These are phyloP conservation scores for Jasminum sambac DNA, from an alignment of 257 asterid species.

Conservation along the genomic window DNA sequence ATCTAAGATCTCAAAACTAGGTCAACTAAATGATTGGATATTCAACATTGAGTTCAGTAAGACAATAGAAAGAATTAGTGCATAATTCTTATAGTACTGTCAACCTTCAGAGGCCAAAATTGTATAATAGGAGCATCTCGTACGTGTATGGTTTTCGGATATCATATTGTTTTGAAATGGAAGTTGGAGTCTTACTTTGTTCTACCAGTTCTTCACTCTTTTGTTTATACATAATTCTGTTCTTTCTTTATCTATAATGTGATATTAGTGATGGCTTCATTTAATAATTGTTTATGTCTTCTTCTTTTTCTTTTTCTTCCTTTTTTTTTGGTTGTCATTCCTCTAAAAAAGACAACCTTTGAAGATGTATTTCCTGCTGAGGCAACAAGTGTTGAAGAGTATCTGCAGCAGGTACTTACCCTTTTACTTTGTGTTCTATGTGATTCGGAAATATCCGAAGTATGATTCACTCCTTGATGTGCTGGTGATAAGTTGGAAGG, in stretches of 20 bases:
- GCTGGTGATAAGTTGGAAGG: constrained; percentile 3
- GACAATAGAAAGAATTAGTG: neutral
- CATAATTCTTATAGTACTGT: neutral
- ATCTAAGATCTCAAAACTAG: neutral
- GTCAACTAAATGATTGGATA: neutral
- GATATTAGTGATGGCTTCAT: constrained; percentile 3
- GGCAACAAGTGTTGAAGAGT: constrained; percentile 94
- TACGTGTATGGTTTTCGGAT: neutral
- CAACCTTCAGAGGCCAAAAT: neutral
- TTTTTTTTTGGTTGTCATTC: constrained; percentile 24
- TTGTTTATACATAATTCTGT: neutral
- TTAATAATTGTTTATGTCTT: constrained; percentile 2
- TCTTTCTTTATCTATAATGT: neutral
- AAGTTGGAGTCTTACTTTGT: neutral
- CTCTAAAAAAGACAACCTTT: constrained; percentile 66
- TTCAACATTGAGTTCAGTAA: neutral
- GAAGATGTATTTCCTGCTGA: constrained; percentile 98
- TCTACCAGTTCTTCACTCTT: neutral
- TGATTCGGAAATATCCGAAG: neutral
- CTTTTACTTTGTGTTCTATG: constrained; percentile 3
- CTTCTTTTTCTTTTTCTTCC: constrained; percentile 13
- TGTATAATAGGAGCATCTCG: neutral
- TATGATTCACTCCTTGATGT: constrained; percentile 6
- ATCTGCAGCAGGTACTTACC: constrained; percentile 80
- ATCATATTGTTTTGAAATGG: neutral